These are phyloP conservation scores for Cucurbita moschata DNA, from an alignment of 306 rosid species.

Conservation along the genomic window DNA sequence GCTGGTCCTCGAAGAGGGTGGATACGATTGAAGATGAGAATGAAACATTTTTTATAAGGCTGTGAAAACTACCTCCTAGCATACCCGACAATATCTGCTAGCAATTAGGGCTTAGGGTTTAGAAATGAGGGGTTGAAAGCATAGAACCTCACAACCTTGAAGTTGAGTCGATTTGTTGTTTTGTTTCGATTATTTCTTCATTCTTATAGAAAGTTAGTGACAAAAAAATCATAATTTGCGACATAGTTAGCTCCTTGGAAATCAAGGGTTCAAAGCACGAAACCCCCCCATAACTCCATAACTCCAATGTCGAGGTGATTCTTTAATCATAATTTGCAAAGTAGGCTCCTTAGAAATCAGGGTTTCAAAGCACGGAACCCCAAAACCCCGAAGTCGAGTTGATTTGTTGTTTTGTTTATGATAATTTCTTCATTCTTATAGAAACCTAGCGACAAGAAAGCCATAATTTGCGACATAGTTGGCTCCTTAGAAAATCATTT, in stretches of 20 bases:
- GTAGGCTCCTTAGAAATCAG: slow-evolving; percentile 1
- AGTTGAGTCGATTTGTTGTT: too few relatives aligned
- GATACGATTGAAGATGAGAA: too few relatives aligned
- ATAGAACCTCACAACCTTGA: too few relatives aligned
- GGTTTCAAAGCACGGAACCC: neutral
- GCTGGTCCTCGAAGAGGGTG: too few relatives aligned
- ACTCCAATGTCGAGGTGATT: neutral
- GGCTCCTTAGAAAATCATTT: neutral
- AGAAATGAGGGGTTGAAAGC: too few relatives aligned
- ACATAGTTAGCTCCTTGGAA: neutral
- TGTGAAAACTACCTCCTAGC: too few relatives aligned
- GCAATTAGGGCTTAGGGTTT: too few relatives aligned
- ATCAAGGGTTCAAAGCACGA: neutral
- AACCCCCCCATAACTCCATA: neutral
- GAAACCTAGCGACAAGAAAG: slow-evolving; percentile 72
- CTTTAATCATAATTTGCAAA: slow-evolving; percentile 26
- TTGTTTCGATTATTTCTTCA: too few relatives aligned
- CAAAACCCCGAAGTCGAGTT: neutral
- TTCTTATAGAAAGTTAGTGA: slow-evolving; percentile 3
- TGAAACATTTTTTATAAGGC: too few relatives aligned
- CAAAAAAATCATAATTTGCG: slow-evolving; percentile 50
- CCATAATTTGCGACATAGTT: slow-evolving; percentile 30
- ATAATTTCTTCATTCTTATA: slow-evolving; percentile 13
- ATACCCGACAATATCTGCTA: too few relatives aligned
- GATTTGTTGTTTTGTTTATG: neutral